Base-by-base conservation (phyloP, 2,329 filamentous ascomycete species). In the Penicillium palitans region DNA sequence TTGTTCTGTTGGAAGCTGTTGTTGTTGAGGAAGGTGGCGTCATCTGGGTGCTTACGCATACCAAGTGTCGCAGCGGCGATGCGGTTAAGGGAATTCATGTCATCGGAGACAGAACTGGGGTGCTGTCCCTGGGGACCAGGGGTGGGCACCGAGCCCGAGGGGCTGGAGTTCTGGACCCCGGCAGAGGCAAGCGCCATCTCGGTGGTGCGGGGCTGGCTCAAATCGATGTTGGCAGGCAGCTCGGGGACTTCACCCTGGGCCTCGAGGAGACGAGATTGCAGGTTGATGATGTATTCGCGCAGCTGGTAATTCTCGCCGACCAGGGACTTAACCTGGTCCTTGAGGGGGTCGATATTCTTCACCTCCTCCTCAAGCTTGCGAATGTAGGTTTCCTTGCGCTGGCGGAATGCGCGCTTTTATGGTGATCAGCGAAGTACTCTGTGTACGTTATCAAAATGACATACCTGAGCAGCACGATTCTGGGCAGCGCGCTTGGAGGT, bases 371-470 rank as follows among this genome's bases (percentile, higher is more conserved):
- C 95, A 7, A 99, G 84, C 74, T 96, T 96, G 80, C 96, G 96
- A 76, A 99, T 99, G 75, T 99, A 97, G 46, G 91, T 90, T 77
- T 99, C 95, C 74, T 99, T 99, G 62, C 95, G 90, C 78, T 98
- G 93, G 42, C 95, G 90, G 78, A 99, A 99, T 42, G 95, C 95
- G 74, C 95, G 87, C 93, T 99, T 68, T 64, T 61, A 42, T 6
- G 2, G 12, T 10, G 41, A 49, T 70, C 52, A 67, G 66, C 50
- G 21, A 57, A 46, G 41, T 17, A 17, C 15, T 25, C 0, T 12
- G 24, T 15, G 29, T 21, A 40, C 53, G 35, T 19, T 13, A 47
- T 25, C 9, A 3, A 17, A 41, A 24, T 9, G 51, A 65, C 87
- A 72, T 84, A 97, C 95, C 87, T 99, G 95, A 54, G 95, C 95